Conservation (phyloP, 768 basidiomycete species). For the Solioccasus polychromus region DNA sequence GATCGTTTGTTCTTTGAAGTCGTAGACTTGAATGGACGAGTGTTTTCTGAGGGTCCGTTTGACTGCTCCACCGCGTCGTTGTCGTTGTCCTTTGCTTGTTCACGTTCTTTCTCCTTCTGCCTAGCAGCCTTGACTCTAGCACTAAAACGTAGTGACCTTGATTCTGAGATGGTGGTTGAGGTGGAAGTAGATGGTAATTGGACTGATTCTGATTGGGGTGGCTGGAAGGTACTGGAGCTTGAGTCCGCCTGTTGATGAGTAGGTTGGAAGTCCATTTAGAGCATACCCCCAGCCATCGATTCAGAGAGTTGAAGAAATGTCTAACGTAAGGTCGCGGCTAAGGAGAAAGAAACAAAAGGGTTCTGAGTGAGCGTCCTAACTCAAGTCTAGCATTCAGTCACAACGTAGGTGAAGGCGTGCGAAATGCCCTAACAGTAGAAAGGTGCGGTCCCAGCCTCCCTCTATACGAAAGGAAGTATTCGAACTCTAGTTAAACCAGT, state of each 20-base stretch:
- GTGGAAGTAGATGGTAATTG: constrained; percentile 35
- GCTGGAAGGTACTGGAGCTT: constrained; percentile 50
- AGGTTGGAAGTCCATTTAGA: constrained; percentile 92
- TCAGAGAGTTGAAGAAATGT: constrained; percentile 20
- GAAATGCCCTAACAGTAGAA: constrained; percentile 20
- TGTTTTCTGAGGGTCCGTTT: constrained; percentile 39
- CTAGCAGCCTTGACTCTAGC: constrained; percentile 74
- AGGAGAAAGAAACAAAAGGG: constrained; percentile 23
- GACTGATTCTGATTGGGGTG: constrained; percentile 38
- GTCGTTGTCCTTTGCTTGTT: constrained; percentile 54
- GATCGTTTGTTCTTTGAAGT: constrained; percentile 47
- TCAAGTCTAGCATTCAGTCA: constrained; percentile 23
- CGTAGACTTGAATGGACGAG: constrained; percentile 40
- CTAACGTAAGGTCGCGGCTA: constrained; percentile 24
- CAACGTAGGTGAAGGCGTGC: constrained; percentile 29
- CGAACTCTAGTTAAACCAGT: constrained; percentile 8
- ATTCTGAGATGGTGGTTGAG: constrained; percentile 42
- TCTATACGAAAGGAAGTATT: neutral
- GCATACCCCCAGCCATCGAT: constrained; percentile 86
- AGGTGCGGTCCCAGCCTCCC: neutral
- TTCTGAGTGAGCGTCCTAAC: constrained; percentile 21
- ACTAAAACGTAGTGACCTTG: constrained; percentile 66
- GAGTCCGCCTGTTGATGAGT: constrained; percentile 68
- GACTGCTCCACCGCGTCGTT: constrained; percentile 45
- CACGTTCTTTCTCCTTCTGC: constrained; percentile 59